These are phyloP conservation scores for Penicillium glabrum DNA, from an alignment of 2,329 filamentous ascomycete species.

Conservation along the genomic window DNA sequence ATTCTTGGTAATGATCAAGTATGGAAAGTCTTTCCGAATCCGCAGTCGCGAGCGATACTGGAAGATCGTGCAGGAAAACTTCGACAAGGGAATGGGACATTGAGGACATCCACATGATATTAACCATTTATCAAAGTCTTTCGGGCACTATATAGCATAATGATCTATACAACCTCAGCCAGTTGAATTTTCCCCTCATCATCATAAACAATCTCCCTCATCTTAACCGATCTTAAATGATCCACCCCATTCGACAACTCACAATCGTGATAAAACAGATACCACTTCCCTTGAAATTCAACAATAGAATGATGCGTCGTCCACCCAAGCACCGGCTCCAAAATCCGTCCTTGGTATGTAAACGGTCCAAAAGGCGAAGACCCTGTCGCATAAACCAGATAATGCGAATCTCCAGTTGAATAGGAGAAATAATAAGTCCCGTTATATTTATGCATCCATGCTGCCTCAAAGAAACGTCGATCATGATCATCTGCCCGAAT, in stretches of 20 bases:
- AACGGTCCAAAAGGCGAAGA: conserved; percentile 69
- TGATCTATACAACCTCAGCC: conserved; percentile 7
- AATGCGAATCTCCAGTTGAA: conserved; percentile 77
- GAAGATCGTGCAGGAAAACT: conserved; percentile 35
- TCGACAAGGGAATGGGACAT: conserved; percentile 35
- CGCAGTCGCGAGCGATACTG: conserved; percentile 39
- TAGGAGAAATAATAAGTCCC: conserved; percentile 74
- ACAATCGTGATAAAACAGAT: conserved; percentile 74
- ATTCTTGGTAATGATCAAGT: conserved; percentile 43
- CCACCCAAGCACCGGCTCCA: conserved; percentile 78
- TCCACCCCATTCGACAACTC: conserved; percentile 67
- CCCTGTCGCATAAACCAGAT: conserved; percentile 67
- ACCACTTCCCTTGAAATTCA: conserved; percentile 71
- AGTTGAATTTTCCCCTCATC: conserved; percentile 60
- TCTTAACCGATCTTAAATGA: conserved; percentile 72
- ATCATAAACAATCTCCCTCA: conserved; percentile 73
- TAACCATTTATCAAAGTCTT: too few species aligned
- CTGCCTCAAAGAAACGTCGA: conserved; percentile 75
- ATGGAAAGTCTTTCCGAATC: conserved; percentile 37
- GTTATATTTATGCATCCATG: conserved; percentile 73
- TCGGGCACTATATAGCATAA: background rate
- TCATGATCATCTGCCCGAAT: conserved; percentile 69
- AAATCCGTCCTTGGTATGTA: conserved; percentile 67
- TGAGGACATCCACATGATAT: conserved; percentile 3
- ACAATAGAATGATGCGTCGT: conserved; percentile 79